Percentiles rank a stretch among this genome's conserved stretches.
Evolutionary conservation across 495 filamentous ascomycete genomes (phyloP).

Genomic region (Lophiostoma macrostomum): DNA sequence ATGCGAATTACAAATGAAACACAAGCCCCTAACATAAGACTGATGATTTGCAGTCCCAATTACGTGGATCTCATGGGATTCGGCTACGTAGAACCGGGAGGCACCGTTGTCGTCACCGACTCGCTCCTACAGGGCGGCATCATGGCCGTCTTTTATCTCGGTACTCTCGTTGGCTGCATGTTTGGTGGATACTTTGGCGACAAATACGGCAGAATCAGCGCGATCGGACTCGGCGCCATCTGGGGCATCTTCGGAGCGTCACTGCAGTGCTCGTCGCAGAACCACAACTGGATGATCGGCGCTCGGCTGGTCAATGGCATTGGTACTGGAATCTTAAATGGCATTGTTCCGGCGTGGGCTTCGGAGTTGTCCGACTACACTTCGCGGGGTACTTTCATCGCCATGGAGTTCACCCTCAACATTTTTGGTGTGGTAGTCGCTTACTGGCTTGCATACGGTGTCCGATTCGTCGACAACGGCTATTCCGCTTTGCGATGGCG

Average conservation of each 20-base stretch:
- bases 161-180: constrained; percentile 59
- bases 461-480: constrained; percentile 57
- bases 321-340: constrained; percentile 71
- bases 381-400: constrained; percentile 66
- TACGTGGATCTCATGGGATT: constrained; percentile 67
- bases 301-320: constrained; percentile 64
- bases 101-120: constrained; percentile 54
- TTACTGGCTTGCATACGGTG: constrained; percentile 69
- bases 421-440: constrained; percentile 72
- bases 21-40: too few relatives aligned
- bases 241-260: constrained; percentile 60
- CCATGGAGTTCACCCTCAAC: constrained; percentile 71
- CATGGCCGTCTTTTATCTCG: constrained; percentile 69
- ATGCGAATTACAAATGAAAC: too few relatives aligned
- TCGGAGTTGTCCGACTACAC: constrained; percentile 67
- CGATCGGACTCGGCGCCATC: constrained; percentile 54
- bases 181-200: constrained; percentile 62
- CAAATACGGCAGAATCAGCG: constrained; percentile 59
- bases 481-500: constrained; percentile 60
- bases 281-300: constrained; percentile 66
- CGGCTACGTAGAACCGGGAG: constrained; percentile 53
- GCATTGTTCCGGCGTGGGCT: constrained; percentile 69
- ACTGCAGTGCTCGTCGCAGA: constrained; percentile 62
- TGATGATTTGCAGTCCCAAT: too few relatives aligned
- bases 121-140: constrained; percentile 67